Evolutionary conservation across 345 rosid species (phyloP).

Genomic region (Aquilaria malaccensis): DNA sequence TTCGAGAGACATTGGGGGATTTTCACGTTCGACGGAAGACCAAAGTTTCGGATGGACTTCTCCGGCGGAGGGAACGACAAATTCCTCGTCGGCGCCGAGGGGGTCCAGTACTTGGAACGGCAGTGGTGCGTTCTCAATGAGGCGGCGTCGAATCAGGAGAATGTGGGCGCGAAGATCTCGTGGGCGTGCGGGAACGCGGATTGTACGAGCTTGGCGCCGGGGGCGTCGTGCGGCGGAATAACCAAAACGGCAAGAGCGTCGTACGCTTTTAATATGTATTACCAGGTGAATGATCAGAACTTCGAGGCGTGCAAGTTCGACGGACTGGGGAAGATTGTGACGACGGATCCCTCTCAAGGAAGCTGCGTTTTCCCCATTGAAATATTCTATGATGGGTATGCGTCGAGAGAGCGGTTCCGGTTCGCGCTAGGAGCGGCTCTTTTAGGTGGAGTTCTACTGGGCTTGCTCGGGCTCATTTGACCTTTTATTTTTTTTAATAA

Average conservation of each 20-base stretch:
- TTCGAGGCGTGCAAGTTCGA: conserved; percentile 56
- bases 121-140: conserved; percentile 58
- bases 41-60: conserved; percentile 64
- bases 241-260: conserved; percentile 31
- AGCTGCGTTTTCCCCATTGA: conserved; percentile 55
- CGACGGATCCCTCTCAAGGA: conserved; percentile 31
- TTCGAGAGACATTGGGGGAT: conserved; percentile 97
- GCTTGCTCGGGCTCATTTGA: not conserved
- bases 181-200: conserved; percentile 58
- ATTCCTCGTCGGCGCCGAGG: conserved; percentile 48
- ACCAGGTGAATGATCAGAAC: conserved; percentile 49
- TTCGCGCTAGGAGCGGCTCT: conserved; percentile 13
- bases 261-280: conserved; percentile 74
- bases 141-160: conserved; percentile 5
- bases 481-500: not conserved
- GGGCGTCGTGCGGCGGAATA: conserved; percentile 36
- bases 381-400: conserved; percentile 30
- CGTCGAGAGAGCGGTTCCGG: conserved; percentile 9
- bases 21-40: conserved; percentile 61
- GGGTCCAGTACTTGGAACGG: conserved; percentile 43
- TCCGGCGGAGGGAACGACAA: conserved; percentile 46
- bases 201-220: conserved; percentile 37
- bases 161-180: conserved; percentile 16
- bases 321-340: conserved; percentile 42
- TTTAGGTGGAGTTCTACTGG: conserved; percentile 15